Percentiles rank a stretch among this genome's conserved stretches.
Conservation (phyloP, 805 yeast genomes). For the Ogataea saltuana region DNA sequence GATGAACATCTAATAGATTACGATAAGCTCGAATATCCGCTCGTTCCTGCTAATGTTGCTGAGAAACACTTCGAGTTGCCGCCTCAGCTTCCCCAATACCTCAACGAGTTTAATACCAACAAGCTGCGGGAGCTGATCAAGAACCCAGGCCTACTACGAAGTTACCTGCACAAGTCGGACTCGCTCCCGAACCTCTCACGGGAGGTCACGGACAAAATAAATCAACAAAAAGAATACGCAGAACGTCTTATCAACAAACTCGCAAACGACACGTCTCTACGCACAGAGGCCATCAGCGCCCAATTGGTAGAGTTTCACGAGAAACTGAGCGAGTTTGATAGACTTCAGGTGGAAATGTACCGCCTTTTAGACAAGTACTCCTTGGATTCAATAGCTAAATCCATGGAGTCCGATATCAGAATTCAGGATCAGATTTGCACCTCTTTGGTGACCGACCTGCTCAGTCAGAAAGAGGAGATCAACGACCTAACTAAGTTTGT, state of each 20-base stretch:
- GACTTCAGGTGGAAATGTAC: slow-evolving; percentile 33
- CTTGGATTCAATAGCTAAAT: slow-evolving; percentile 38
- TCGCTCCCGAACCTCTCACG: slow-evolving; percentile 15
- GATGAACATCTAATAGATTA: slow-evolving; percentile 16
- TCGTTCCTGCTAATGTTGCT: slow-evolving; percentile 22
- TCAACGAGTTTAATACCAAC: slow-evolving; percentile 25
- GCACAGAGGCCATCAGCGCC: slow-evolving; percentile 20
- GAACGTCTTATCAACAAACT: too few relatives aligned
- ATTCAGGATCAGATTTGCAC: slow-evolving; percentile 22
- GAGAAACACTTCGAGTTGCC: slow-evolving; percentile 9
- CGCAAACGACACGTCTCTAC: neutral
- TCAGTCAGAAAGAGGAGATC: slow-evolving; percentile 19
- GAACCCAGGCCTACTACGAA: slow-evolving; percentile 19
- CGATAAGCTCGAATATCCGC: slow-evolving; percentile 27
- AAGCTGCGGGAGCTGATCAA: slow-evolving; percentile 25
- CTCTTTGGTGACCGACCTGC: slow-evolving; percentile 17
- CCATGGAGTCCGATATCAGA: slow-evolving; percentile 36
- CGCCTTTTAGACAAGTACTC: slow-evolving; percentile 32
- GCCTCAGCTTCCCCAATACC: slow-evolving; percentile 23
- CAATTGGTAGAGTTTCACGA: slow-evolving; percentile 29
- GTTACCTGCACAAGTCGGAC: slow-evolving; percentile 21
- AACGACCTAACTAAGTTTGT: slow-evolving; percentile 39
- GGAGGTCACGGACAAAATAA: slow-evolving; percentile 36
- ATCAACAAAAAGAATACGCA: slow-evolving; percentile 41
- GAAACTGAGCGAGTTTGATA: slow-evolving; percentile 22